Conservation (phyloP, 495 filamentous ascomycete species). For the Hyphodiscus hymeniophilus region DNA sequence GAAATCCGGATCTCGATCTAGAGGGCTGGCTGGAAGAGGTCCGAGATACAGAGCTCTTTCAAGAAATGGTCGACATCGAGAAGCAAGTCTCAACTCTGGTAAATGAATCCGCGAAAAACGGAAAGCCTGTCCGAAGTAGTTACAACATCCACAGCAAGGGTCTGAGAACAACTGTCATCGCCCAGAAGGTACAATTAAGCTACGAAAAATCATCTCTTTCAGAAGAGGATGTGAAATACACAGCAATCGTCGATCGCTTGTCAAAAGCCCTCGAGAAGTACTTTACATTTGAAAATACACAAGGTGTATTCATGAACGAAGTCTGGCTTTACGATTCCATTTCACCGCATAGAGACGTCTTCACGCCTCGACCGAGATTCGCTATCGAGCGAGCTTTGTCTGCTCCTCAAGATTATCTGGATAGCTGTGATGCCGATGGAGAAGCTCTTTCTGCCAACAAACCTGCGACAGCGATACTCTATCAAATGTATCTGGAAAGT, state of each 20-base stretch:
- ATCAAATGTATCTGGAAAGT: slow-evolving; percentile 86
- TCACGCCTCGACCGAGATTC: slow-evolving; percentile 69
- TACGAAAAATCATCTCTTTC: slow-evolving; percentile 69
- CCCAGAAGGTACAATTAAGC: slow-evolving; percentile 79
- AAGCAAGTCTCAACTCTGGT: slow-evolving; percentile 31
- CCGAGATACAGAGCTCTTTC: slow-evolving; percentile 23
- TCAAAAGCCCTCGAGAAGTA: slow-evolving; percentile 43
- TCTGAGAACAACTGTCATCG: slow-evolving; percentile 75
- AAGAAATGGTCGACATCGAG: slow-evolving; percentile 30
- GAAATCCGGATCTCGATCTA: slow-evolving; percentile 10
- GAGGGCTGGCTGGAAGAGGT: slow-evolving; percentile 21
- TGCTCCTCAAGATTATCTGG: slow-evolving; percentile 77
- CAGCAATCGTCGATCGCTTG: slow-evolving; percentile 61
- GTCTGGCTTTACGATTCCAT: slow-evolving; percentile 76
- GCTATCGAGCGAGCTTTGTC: slow-evolving; percentile 75
- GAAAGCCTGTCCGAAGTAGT: slow-evolving; percentile 57
- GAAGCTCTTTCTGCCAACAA: slow-evolving; percentile 51
- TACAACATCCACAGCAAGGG: slow-evolving; percentile 64
- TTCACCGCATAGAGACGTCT: slow-evolving; percentile 71
- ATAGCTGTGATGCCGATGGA: slow-evolving; percentile 47
- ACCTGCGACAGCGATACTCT: slow-evolving; percentile 74
- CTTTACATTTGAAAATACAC: slow-evolving; percentile 50
- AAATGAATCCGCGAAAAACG: slow-evolving; percentile 31
- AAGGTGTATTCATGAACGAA: slow-evolving; percentile 66
- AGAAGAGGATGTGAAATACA: slow-evolving; percentile 67